phyloP scores from a whole-genome alignment of 148 eudicot species.

The Chenopodium berlandieri region DNA sequence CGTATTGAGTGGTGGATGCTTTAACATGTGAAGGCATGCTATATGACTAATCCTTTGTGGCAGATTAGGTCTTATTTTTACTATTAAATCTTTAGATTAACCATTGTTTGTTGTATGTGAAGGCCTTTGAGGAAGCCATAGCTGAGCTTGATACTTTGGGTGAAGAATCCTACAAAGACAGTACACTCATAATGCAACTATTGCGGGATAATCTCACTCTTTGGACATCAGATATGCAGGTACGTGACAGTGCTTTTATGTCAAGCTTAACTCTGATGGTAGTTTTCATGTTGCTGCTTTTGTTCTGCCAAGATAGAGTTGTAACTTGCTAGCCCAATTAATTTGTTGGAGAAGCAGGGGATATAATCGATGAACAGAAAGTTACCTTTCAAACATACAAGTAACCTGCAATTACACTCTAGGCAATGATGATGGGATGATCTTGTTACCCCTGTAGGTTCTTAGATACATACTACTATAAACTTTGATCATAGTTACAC shows the following conservation, averaged over 20 bases:
- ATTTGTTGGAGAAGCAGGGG: background rate
- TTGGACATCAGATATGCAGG: slow-evolving; percentile 64
- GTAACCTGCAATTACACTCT: background rate
- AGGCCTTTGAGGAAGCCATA: slow-evolving; percentile 73
- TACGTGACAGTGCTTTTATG: background rate
- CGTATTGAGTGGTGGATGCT: background rate
- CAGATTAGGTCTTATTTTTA: background rate
- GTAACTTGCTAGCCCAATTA: background rate
- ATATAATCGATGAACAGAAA: background rate
- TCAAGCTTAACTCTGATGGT: background rate
- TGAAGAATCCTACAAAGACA: slow-evolving; percentile 61
- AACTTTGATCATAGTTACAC: background rate
- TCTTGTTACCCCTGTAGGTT: background rate
- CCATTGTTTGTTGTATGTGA: background rate
- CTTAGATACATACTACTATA: background rate
- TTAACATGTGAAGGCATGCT: background rate
- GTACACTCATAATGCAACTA: slow-evolving; percentile 69
- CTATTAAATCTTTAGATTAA: background rate
- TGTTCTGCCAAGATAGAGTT: background rate
- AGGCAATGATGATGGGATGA: background rate
- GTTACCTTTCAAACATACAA: no score
- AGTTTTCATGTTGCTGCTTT: background rate
- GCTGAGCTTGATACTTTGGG: slow-evolving; percentile 62
- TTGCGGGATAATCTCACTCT: slow-evolving; percentile 65
- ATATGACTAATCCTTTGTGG: background rate